These are phyloP conservation scores for Haematococcus sp. DNA, from an alignment of 139 green algal species.

Conservation along the genomic window DNA sequence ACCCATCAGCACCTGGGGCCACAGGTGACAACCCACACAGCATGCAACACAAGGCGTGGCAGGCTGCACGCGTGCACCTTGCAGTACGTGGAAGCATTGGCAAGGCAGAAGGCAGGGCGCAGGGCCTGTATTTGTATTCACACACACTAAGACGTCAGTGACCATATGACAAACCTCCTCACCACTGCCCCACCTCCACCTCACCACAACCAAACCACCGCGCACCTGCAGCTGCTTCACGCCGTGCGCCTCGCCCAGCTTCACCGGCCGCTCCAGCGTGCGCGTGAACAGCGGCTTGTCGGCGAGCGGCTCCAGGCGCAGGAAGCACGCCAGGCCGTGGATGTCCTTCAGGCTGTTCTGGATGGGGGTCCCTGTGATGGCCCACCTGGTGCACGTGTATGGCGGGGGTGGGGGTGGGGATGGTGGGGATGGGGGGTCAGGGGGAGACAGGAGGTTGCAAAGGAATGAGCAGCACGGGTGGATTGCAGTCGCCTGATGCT, in stretches of 20 bases:
- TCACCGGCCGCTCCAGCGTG: constrained; percentile 59
- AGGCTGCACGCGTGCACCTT: too few species aligned
- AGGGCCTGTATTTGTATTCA: too few species aligned
- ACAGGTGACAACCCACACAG: too few species aligned
- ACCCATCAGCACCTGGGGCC: constrained; percentile 61
- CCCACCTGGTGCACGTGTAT: constrained; percentile 35
- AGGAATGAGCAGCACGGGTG: too few species aligned
- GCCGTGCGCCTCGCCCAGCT: constrained; percentile 27
- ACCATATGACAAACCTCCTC: too few species aligned
- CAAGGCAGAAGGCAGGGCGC: too few species aligned
- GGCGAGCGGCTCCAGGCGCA: constrained; percentile 35
- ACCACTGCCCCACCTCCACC: too few species aligned
- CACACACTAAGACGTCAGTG: too few species aligned
- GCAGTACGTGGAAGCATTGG: background rate
- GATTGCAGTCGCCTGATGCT: too few species aligned
- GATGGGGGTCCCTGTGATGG: constrained; percentile 63
- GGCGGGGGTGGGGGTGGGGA: too few species aligned
- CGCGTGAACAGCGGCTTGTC: constrained; percentile 42
- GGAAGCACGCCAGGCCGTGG: constrained; percentile 42
- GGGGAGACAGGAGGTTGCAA: background rate
- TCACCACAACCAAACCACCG: too few species aligned
- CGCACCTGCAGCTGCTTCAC: constrained; percentile 51
- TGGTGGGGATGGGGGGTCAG: constrained; percentile 12
- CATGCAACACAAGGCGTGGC: too few species aligned
- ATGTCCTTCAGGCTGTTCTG: constrained; percentile 58